Conservation (phyloP, 306 rosid genomes). For the Inga laurina region DNA sequence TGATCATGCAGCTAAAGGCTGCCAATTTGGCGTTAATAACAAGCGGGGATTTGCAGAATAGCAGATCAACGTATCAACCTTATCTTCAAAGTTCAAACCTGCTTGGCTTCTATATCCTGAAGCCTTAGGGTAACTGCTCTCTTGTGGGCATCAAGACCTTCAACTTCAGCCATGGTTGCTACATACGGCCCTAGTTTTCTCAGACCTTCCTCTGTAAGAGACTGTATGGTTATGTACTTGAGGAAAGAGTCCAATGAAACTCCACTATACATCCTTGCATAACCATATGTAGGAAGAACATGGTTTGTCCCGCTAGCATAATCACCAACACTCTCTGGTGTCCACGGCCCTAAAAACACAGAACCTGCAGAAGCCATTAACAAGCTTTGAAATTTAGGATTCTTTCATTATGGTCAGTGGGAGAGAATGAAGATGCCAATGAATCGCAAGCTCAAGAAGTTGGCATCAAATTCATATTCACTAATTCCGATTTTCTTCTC, state of each 20-base stretch:
- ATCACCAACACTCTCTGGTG: slow-evolving; percentile 98
- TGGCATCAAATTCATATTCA: not conserved
- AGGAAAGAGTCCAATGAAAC: slow-evolving; percentile 91
- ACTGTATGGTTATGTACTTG: slow-evolving; percentile 91
- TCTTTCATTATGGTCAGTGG: slow-evolving; percentile 8
- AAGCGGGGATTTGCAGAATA: slow-evolving; percentile 19
- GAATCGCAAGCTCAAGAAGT: not conserved
- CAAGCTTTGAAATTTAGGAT: slow-evolving; percentile 13
- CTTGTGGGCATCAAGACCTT: slow-evolving; percentile 93
- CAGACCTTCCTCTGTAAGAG: slow-evolving; percentile 93
- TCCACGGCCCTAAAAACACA: slow-evolving; percentile 92
- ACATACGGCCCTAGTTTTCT: slow-evolving; percentile 83
- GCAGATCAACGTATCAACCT: slow-evolving; percentile 38
- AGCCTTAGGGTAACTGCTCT: slow-evolving; percentile 94
- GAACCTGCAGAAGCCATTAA: slow-evolving; percentile 60
- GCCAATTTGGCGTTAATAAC: not conserved
- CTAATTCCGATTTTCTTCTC: not conserved
- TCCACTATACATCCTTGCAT: slow-evolving; percentile 97
- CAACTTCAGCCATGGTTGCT: slow-evolving; percentile 92
- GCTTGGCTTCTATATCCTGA: slow-evolving; percentile 79
- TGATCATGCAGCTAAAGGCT: slow-evolving; percentile 19
- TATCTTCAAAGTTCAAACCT: slow-evolving; percentile 53
- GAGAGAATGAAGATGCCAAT: not conserved
- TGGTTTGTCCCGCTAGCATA: slow-evolving; percentile 99
- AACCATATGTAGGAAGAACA: slow-evolving; percentile 97